Base-by-base conservation (phyloP, 441 rosid genomes). In the Hura crepitans region DNA sequence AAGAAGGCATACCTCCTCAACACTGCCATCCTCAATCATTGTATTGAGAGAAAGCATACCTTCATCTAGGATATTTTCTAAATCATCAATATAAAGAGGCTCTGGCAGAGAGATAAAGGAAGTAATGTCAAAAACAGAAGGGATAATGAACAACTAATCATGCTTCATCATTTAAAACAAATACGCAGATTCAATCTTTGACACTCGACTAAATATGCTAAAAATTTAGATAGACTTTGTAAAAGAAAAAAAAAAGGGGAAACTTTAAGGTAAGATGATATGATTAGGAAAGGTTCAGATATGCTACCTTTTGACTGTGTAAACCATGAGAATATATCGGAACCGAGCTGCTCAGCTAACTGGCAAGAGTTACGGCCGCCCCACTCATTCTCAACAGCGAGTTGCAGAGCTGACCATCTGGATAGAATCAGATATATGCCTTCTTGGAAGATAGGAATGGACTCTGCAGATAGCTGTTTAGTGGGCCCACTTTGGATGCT, bases 341-440 rank as follows among this genome's bases (percentile, higher is more conserved):
- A 72, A 69, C 73, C 73, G 37, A 93, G 78, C 55, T 83, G 81
- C 10, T 88, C 84, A 23, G 96, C 89, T 60, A 80, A 78, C 22
- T n/a, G 81, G 61, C 72, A 75, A 5, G 98, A 89, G 27, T 77
- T 76, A 18, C 84, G 85, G 50, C 98, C 97, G 43, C 90, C 98
- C 97, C 97, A 91, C 76, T 87, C 93, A 66, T 91, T 89, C 56
- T 91, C 93, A 11, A 91, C 83, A 12, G 98, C 98, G 25, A 89
- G 85, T 74, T 81, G 83, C 63, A 93, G 83, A 22, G 97, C 98
- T 35, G 93, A 86, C 96, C 98, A 91, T 60, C 83, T 78, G 1
- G 88, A 82, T 37, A 93, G 88, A 55, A 84, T 65, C 64, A 91
- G 77, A 67, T 70, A 67, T 10, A 86, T 76, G 13, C 98, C 94